A percentile compares a stretch with the other conserved stretches of the same genome.
These are phyloP conservation scores for Guadua angustifolia DNA, from an alignment of 176 grass and related monocot genomes.

Conservation along the genomic window DNA sequence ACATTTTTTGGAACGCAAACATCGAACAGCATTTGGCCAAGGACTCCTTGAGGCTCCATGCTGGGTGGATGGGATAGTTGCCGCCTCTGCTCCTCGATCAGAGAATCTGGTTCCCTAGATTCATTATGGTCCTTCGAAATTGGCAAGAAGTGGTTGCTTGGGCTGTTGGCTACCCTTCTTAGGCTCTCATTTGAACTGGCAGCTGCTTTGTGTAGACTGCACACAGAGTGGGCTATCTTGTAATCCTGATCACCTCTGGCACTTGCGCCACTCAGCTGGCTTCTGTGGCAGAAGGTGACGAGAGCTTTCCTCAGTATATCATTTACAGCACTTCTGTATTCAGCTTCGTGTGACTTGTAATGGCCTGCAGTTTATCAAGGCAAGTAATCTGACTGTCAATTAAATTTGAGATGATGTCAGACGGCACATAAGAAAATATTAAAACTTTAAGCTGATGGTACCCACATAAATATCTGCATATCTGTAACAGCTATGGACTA, in stretches of 20 bases:
- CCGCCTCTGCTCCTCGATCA: constrained; percentile 54
- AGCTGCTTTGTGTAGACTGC: constrained; percentile 75
- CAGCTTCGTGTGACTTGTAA: constrained; percentile 66
- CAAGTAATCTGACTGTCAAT: constrained; percentile 12
- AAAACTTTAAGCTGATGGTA: constrained; percentile 18
- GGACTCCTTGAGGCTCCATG: constrained; percentile 86
- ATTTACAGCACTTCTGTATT: constrained; percentile 70
- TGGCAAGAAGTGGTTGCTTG: constrained; percentile 73
- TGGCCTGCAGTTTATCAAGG: constrained; percentile 53
- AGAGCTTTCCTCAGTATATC: constrained; percentile 68
- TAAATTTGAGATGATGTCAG: constrained; percentile 25
- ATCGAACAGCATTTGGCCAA: constrained; percentile 86
- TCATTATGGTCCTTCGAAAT: constrained; percentile 62
- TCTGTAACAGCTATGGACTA: constrained; percentile 19
- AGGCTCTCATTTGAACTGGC: constrained; percentile 81
- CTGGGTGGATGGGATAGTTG: constrained; percentile 59
- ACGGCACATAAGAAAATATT: constrained; percentile 24
- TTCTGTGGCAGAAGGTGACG: constrained; percentile 64
- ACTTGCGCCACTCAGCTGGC: constrained; percentile 48
- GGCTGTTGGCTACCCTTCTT: constrained; percentile 59
- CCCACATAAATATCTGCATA: constrained; percentile 9
- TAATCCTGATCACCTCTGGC: constrained; percentile 44
- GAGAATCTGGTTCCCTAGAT: constrained; percentile 58
- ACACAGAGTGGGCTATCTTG: constrained; percentile 78
- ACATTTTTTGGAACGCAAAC: constrained; percentile 88